Evolutionary conservation across 1,284 basidiomycete species (phyloP).

Genomic region (Peniophora sp.): DNA sequence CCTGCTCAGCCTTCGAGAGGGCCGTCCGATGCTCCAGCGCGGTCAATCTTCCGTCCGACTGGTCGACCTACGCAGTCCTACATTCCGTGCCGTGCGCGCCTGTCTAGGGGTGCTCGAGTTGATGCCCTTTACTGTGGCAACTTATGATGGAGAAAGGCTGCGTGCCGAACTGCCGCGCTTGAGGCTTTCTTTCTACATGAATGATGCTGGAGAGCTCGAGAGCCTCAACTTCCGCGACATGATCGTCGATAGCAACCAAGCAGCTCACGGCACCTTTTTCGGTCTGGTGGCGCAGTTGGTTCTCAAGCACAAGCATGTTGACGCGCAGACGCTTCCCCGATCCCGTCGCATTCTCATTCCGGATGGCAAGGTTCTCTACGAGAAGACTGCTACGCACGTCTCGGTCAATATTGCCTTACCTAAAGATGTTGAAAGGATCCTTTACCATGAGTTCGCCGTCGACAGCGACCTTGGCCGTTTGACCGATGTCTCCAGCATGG

Average conservation of each 20-base stretch:
- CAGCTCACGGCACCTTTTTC: constrained; percentile 30
- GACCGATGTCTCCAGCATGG: constrained; percentile 21
- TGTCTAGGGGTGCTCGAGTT: not conserved
- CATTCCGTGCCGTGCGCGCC: not conserved
- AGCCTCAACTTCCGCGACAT: constrained; percentile 28
- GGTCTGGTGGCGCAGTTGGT: constrained; percentile 33
- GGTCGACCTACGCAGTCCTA: not conserved
- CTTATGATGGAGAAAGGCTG: not conserved
- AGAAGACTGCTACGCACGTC: constrained; percentile 1
- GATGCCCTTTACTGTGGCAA: not conserved
- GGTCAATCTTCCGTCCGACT: constrained; percentile 8
- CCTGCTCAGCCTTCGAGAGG: constrained; percentile 10
- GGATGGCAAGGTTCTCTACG: constrained; percentile 18
- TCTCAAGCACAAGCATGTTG: constrained; percentile 16
- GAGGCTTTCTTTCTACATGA: constrained; percentile 24
- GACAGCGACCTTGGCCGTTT: constrained; percentile 31
- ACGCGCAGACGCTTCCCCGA: constrained; percentile 4
- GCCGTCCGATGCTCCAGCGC: not conserved
- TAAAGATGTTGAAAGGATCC: not conserved
- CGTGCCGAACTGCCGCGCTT: constrained; percentile 22
- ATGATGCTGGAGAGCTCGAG: constrained; percentile 17
- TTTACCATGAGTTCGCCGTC: constrained; percentile 25
- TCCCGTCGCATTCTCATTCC: constrained; percentile 27
- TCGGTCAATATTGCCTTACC: constrained; percentile 7
- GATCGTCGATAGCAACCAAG: constrained; percentile 14